These are phyloP conservation scores for Alloteropsis semialata DNA, from an alignment of 176 grass and related monocot genomes.

Conservation along the genomic window DNA sequence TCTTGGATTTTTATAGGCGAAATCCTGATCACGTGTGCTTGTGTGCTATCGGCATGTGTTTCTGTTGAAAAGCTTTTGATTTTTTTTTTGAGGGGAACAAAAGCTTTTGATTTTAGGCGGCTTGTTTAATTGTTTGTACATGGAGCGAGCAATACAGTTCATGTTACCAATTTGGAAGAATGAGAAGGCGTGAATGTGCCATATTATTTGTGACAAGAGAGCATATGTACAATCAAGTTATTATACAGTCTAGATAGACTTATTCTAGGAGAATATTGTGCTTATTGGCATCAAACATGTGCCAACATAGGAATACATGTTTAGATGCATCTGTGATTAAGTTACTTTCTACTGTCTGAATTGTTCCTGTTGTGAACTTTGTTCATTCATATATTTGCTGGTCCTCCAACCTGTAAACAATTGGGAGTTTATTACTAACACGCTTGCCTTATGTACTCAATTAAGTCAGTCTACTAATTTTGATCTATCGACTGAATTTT, in stretches of 20 bases:
- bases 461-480: background rate
- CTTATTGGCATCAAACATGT: background rate
- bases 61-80: background rate
- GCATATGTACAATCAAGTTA: background rate
- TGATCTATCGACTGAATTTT: background rate
- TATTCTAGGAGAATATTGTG: background rate
- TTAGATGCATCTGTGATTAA: background rate
- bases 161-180: background rate
- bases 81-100: too few relatives aligned
- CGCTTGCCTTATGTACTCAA: background rate
- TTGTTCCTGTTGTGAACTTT: background rate
- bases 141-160: background rate
- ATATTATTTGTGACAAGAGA: background rate
- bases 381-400: background rate
- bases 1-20: background rate
- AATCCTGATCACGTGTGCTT: background rate
- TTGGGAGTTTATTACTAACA: background rate
- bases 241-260: background rate
- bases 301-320: background rate
- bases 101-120: background rate
- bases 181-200: background rate
- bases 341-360: background rate
- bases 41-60: background rate
- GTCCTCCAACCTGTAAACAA: background rate
- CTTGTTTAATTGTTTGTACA: conserved; percentile 3